Conservation (phyloP, 352 stramenopile genomes). For the Peronosclerospora sorghi region DNA sequence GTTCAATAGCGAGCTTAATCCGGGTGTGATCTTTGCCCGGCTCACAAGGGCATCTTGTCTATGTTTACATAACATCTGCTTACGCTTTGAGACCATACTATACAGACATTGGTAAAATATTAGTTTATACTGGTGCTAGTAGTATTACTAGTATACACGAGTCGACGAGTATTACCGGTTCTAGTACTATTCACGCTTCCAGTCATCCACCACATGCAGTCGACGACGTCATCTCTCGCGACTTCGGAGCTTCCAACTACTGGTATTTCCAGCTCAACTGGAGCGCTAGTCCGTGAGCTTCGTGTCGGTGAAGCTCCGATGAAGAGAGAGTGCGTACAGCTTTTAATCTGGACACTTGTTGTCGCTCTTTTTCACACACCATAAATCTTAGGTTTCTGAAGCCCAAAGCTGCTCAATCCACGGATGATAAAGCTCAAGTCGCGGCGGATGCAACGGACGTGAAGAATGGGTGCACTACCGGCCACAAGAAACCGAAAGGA, state of each 20-base stretch:
- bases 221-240: slow-evolving; percentile 1
- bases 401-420: slow-evolving; percentile 10
- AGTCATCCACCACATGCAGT: background rate
- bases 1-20: no score
- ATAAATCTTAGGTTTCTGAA: slow-evolving; percentile 46
- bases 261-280: background rate
- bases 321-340: slow-evolving; percentile 32
- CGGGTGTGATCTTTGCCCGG: no score
- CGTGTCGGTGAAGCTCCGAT: slow-evolving; percentile 29
- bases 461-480: slow-evolving; percentile 7
- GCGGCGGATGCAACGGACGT: background rate
- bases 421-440: background rate
- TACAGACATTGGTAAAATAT: no score
- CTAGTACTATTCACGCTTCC: no score
- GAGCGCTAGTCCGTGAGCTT: slow-evolving; percentile 5
- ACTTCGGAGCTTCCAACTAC: background rate
- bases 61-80: no score
- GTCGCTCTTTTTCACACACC: background rate
- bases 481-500: slow-evolving; percentile 30
- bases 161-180: no score
- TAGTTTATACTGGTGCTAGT: no score
- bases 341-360: slow-evolving; percentile 1
- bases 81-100: no score
- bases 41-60: no score
- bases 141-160: no score